phyloP scores from a whole-genome alignment of 257 asterid genomes.

The Primulina tabacum region DNA sequence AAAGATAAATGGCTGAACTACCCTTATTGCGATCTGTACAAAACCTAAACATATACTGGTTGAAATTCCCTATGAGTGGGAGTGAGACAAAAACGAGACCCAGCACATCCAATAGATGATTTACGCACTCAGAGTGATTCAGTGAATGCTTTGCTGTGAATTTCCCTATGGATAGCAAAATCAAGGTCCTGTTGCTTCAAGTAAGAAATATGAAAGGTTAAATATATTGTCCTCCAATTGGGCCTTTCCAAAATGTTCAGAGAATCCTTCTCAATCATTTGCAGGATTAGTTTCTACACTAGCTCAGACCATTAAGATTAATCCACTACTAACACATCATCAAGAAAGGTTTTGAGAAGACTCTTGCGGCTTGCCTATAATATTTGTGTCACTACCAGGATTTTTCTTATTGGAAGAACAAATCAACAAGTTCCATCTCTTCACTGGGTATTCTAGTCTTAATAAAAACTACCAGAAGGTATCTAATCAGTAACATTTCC shows the following conservation, averaged over 20 bases:
- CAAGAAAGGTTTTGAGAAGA: neutral
- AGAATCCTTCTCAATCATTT: conserved; percentile 16
- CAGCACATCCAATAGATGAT: conserved; percentile 14
- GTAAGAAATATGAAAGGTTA: too few relatives aligned
- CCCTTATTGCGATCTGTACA: neutral
- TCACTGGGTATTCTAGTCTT: too few relatives aligned
- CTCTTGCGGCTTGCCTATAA: neutral
- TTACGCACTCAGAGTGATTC: neutral
- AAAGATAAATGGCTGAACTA: conserved; percentile 14
- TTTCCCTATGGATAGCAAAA: neutral
- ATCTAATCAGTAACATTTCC: too few relatives aligned
- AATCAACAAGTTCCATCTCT: too few relatives aligned
- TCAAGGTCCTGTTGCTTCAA: neutral
- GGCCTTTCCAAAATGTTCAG: neutral
- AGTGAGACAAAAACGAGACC: conserved; percentile 6
- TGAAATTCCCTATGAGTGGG: neutral
- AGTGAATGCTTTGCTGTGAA: neutral
- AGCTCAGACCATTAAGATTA: neutral
- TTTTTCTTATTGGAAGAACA: too few relatives aligned
- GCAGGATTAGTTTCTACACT: neutral
- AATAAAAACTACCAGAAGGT: too few relatives aligned
- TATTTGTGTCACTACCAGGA: neutral
- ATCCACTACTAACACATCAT: neutral
- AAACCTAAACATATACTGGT: neutral
- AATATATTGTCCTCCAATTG: neutral